These are phyloP conservation scores for Colletotrichum salicis DNA, from an alignment of 2,329 filamentous ascomycete genomes.

Conservation along the genomic window DNA sequence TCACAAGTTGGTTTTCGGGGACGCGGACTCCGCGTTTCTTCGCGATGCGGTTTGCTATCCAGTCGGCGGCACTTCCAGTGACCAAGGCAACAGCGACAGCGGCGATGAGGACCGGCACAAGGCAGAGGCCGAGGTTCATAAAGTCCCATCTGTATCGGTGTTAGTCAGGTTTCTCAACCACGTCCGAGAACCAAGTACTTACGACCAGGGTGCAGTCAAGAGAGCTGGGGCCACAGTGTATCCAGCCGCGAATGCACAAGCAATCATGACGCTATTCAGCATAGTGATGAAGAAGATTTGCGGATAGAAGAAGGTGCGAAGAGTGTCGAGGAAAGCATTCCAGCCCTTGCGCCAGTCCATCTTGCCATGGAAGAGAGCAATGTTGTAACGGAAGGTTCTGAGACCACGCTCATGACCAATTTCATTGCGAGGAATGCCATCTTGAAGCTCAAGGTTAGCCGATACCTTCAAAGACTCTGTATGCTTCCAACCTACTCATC, in stretches of 20 bases:
- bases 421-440: conserved; percentile 39
- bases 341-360: conserved; percentile 41
- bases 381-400: conserved; percentile 44
- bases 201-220: conserved; percentile 29
- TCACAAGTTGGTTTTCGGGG: conserved; percentile 46
- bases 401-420: conserved; percentile 4
- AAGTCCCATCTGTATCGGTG: conserved; percentile 40
- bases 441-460: not conserved
- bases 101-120: conserved; percentile 43
- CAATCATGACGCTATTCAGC: conserved; percentile 45
- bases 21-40: conserved; percentile 41
- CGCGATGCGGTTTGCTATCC: conserved; percentile 42
- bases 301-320: conserved; percentile 47
- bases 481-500: conserved; percentile 36
- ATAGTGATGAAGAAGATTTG: conserved; percentile 46
- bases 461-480: accelerated
- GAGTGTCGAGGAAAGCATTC: conserved; percentile 41
- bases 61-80: conserved; percentile 44
- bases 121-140: conserved; percentile 41
- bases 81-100: conserved; percentile 45
- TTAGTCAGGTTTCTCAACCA: not conserved
- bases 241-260: conserved; percentile 41
- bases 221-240: conserved; percentile 38
- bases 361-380: conserved; percentile 44
- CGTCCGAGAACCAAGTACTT: not conserved